Conservation (phyloP, 2,329 filamentous ascomycete species). For the Diaporthe caulivora region DNA sequence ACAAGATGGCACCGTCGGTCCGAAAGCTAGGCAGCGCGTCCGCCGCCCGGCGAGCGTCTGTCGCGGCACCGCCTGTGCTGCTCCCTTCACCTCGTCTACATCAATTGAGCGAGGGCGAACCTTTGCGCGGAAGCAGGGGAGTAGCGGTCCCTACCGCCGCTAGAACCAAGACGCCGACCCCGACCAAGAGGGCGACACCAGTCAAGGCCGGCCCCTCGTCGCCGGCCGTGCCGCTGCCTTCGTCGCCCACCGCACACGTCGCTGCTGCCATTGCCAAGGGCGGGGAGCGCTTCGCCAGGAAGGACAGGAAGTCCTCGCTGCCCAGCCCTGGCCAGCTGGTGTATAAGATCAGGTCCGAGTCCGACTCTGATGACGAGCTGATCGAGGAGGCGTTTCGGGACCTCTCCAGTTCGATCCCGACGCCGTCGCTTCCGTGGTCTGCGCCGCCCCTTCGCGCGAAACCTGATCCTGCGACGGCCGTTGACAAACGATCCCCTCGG, state of each 20-base stretch:
- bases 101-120: background rate
- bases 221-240: background rate
- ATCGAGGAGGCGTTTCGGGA: conserved; percentile 26
- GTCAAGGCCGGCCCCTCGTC: conserved; percentile 17
- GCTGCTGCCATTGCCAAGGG: conserved; percentile 30
- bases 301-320: background rate
- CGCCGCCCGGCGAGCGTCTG: background rate
- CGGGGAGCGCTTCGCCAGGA: background rate
- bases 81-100: background rate
- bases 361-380: background rate
- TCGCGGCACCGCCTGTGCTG: background rate
- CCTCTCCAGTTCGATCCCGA: background rate
- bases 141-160: background rate
- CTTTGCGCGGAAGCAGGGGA: background rate
- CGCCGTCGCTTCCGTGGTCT: conserved; percentile 32
- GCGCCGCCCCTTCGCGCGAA: conserved; percentile 30
- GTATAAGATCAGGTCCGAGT: conserved; percentile 1
- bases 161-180: conserved; percentile 8
- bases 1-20: conserved; percentile 20
- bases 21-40: conserved; percentile 31
- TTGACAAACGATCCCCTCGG: background rate
- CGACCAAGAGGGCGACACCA: background rate
- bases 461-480: background rate
- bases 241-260: conserved; percentile 33
- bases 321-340: conserved; percentile 17